Evolutionary conservation across 202 grass and related monocot species (phyloP), one percentile per base, ranked within the genome.

Genomic region (Panicum hallii): DNA sequence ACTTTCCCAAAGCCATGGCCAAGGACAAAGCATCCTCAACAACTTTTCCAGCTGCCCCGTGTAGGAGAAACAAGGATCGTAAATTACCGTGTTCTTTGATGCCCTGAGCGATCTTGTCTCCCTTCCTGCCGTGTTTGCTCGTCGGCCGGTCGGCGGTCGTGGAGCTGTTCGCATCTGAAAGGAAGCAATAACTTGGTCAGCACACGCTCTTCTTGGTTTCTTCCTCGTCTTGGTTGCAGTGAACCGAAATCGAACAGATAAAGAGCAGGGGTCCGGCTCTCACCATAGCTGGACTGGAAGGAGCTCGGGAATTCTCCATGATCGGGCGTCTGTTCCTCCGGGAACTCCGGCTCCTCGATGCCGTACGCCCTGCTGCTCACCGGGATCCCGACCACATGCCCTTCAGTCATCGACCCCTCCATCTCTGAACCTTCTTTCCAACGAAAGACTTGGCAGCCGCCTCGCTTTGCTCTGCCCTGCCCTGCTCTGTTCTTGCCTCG

Each of bases 81-180:
- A 30, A 43, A 48, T 55, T 96, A 99, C 97, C 93, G 79, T 99
- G 97, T 64, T 97, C 93, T 70, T 82, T 88, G 82, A 99, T 91
- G 30, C 97, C 93, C 26, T 87, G 87, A n/a, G 78, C 95, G n/a
- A 91, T 88, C 16, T 48, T 89, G 57, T 89, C 93, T 23, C 88
- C 88, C 61, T 91, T 96, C 84, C 87, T 88, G 53, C 91, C 78
- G 44, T 88, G 69, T 52, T 84, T 88, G 82, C 40, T 91, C 45
- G 87, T 83, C 13, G 87, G 87, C 84, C 67, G 86, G 22, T 78
- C 82, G 46, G 83, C 5, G 46, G 77, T 34, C 40, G 69, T 76
- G 20, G 85, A 32, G 22, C 70, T 19, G 43, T 66, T 73, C 9
- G 9, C 56, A 26, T 79, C 80, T 83, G 74, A 65, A 83, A 40